Conservation (phyloP, 2,329 filamentous ascomycete genomes). For the Colletotrichum higginsianum region DNA sequence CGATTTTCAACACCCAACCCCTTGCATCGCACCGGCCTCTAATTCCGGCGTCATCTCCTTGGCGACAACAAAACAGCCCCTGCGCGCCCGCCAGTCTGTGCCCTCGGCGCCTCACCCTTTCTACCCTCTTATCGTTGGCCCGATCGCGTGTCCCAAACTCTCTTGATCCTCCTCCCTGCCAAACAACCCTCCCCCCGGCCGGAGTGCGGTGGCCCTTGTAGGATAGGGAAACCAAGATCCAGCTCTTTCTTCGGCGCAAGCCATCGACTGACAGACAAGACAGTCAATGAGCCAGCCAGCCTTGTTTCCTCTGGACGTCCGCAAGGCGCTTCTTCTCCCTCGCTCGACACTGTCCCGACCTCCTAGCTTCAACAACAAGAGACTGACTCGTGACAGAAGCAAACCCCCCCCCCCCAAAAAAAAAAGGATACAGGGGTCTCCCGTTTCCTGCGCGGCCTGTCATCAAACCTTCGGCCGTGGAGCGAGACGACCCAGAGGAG, state of each 20-base stretch:
- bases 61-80: not conserved
- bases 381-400: constrained; percentile 19
- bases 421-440: too few species aligned
- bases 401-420: too few species aligned
- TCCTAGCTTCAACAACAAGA: not conserved
- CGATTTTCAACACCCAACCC: constrained; percentile 4
- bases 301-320: not conserved
- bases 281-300: not conserved
- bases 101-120: constrained; percentile 16
- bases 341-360: not conserved
- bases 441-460: too few species aligned
- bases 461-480: not conserved
- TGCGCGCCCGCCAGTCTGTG: constrained; percentile 14
- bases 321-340: constrained; percentile 5
- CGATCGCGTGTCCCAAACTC: constrained; percentile 2
- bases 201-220: not conserved
- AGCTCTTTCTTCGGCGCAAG: not conserved
- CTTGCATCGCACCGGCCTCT: constrained; percentile 1
- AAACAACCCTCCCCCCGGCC: not conserved
- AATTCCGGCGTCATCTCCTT: not conserved
- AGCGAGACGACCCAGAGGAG: not conserved
- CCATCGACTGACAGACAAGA: not conserved
- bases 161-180: not conserved
- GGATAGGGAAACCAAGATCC: not conserved
- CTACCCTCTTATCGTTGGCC: not conserved